A percentile compares a stretch with the other conserved stretches of the same genome.
Evolutionary conservation across 73 alveolate genomes (phyloP).

Genomic region (Loxodes magnus): DNA sequence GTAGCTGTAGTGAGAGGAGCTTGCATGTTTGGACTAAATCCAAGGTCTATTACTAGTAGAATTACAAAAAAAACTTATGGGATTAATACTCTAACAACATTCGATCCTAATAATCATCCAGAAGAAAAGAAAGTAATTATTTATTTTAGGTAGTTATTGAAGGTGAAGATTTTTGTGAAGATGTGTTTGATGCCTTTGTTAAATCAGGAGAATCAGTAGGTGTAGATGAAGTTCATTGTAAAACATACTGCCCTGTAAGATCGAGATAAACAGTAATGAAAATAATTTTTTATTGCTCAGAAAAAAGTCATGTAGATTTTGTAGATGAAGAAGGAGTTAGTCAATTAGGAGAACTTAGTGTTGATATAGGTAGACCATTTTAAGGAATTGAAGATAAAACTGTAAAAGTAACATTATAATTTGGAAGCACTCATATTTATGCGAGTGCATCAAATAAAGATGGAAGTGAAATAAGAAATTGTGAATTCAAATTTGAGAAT

Average conservation of each 20-base stretch:
- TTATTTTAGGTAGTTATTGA: no score
- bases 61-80: conserved; percentile 96
- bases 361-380: conserved; percentile 93
- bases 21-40: conserved; percentile 94
- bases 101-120: conserved; percentile 92
- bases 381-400: conserved; percentile 92
- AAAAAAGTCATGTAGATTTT: conserved; percentile 75
- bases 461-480: conserved; percentile 90
- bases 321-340: conserved; percentile 90
- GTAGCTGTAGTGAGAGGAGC: conserved; percentile 98
- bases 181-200: conserved; percentile 96
- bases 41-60: conserved; percentile 87
- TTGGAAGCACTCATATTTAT: conserved; percentile 89
- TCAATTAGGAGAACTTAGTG: conserved; percentile 90
- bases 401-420: conserved; percentile 87
- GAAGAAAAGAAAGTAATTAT: conserved; percentile 84
- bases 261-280: conserved; percentile 95
- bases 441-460: conserved; percentile 93
- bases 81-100: conserved; percentile 91
- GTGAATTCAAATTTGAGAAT: conserved; percentile 88
- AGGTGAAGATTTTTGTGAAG: conserved; percentile 98
- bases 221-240: conserved; percentile 90
- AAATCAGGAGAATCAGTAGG: conserved; percentile 90
- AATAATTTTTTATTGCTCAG: conserved; percentile 89
- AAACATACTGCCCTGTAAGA: conserved; percentile 96